Percentiles rank a stretch among this genome's conserved stretches.
These are phyloP conservation scores for Debaryomyces fabryi DNA, from an alignment of 1,139 yeast genomes.

Conservation along the genomic window DNA sequence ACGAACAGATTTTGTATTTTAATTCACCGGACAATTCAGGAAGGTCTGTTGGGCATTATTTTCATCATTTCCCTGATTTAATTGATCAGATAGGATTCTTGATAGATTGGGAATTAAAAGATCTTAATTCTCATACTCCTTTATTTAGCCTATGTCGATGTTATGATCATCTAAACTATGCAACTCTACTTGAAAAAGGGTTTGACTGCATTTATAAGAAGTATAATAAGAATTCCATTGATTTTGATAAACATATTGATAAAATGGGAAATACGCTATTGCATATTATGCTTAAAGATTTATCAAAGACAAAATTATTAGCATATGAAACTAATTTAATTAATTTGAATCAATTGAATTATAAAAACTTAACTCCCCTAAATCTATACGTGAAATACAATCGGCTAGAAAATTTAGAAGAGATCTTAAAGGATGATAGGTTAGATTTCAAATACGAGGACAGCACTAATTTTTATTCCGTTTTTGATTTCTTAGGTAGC, in stretches of 20 bases:
- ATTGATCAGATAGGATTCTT: conserved; percentile 57
- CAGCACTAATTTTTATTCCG: conserved; percentile 42
- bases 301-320: conserved; percentile 43
- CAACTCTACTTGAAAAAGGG: conserved; percentile 48
- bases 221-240: conserved; percentile 36
- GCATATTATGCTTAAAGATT: conserved; percentile 60
- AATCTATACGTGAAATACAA: conserved; percentile 73
- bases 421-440: conserved; percentile 47
- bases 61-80: conserved; percentile 60
- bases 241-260: conserved; percentile 68
- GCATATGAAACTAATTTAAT: conserved; percentile 34
- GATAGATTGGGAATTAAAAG: conserved; percentile 74
- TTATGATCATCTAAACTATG: conserved; percentile 75
- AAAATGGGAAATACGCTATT: conserved; percentile 71
- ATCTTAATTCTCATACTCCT: conserved; percentile 75
- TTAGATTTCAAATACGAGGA: conserved; percentile 50
- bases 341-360: conserved; percentile 67
- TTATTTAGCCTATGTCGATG: conserved; percentile 74
- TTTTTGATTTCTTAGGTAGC: conserved; percentile 44
- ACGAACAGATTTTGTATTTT: conserved; percentile 54
- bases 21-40: conserved; percentile 52
- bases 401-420: conserved; percentile 58
- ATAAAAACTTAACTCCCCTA: conserved; percentile 65
- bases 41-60: conserved; percentile 73
- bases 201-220: conserved; percentile 48